Conservation (phyloP, 2,329 filamentous ascomycete genomes). For the Cryoendolithus antarcticus region DNA sequence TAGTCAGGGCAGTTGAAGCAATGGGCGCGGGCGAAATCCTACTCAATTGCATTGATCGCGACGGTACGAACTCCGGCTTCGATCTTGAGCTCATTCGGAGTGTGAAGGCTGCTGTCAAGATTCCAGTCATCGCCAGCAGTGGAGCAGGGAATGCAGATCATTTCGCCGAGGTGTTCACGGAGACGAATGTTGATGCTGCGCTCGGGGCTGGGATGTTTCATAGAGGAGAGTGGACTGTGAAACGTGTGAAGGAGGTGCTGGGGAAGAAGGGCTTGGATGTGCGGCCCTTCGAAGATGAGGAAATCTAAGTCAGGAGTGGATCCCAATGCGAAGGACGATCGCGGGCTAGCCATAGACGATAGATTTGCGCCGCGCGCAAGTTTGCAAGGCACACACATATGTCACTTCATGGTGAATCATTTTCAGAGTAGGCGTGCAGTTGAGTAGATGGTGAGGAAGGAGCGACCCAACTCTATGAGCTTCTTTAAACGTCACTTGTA, state of each 20-base stretch:
- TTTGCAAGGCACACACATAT: too few species aligned
- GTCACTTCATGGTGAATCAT: too few species aligned
- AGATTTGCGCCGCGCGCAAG: too few species aligned
- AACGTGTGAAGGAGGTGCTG: constrained; percentile 81
- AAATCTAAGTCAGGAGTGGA: too few species aligned
- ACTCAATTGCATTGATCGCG: constrained; percentile 94
- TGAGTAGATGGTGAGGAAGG: too few species aligned
- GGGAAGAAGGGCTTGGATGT: constrained; percentile 59
- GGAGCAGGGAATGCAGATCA: constrained; percentile 80
- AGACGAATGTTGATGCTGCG: constrained; percentile 81
- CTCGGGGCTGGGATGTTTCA: constrained; percentile 97
- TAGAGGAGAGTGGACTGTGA: constrained; percentile 84
- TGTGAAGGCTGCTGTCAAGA: constrained; percentile 75
- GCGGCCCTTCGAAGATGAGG: constrained; percentile 57
- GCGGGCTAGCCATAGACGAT: too few species aligned
- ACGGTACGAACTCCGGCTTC: constrained; percentile 88
- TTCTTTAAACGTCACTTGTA: too few species aligned
- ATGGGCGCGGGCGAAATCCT: constrained; percentile 93
- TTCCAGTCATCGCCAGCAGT: constrained; percentile 90
- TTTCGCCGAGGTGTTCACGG: constrained; percentile 79
- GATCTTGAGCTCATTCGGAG: constrained; percentile 82
- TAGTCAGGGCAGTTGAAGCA: constrained; percentile 79
- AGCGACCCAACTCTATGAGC: too few species aligned
- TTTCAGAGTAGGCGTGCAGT: too few species aligned
- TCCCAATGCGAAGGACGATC: too few species aligned